Conservation (phyloP, 345 rosid genomes). For the Bruguiera parviflora region DNA sequence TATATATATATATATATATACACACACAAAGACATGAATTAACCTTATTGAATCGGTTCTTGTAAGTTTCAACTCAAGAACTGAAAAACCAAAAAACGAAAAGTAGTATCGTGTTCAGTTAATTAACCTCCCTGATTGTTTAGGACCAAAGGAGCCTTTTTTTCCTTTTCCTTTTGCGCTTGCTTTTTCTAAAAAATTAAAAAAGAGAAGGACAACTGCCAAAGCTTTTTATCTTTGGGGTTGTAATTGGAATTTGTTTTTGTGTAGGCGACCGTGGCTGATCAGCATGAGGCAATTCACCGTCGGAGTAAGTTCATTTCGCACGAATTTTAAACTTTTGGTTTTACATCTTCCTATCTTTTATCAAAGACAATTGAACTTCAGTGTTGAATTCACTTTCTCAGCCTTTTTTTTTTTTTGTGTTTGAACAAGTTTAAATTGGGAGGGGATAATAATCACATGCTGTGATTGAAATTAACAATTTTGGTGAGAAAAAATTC, state of each 20-base stretch:
- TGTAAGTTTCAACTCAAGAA: too few species aligned
- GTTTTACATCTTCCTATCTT: neutral
- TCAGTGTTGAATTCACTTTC: neutral
- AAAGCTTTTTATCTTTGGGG: neutral
- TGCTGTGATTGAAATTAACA: neutral
- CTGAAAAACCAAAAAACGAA: too few species aligned
- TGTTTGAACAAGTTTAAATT: neutral
- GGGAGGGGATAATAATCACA: neutral
- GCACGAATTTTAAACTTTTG: neutral
- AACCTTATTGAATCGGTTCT: too few species aligned
- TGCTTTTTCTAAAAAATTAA: too few species aligned
- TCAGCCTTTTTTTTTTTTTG: neutral
- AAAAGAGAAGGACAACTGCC: too few species aligned
- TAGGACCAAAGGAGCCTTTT: neutral
- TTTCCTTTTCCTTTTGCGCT: too few species aligned
- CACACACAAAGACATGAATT: too few species aligned
- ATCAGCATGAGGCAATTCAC: constrained; percentile 88
- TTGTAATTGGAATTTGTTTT: constrained; percentile 9
- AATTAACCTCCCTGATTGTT: neutral
- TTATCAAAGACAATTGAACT: neutral
- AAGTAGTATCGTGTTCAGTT: neutral
- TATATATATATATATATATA: too few species aligned
- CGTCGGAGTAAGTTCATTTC: constrained; percentile 52
- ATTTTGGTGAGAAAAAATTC: neutral
- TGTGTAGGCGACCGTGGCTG: constrained; percentile 81